These are phyloP conservation scores for Zasmidium cellare DNA, from an alignment of 2,329 filamentous ascomycete species.

Conservation along the genomic window DNA sequence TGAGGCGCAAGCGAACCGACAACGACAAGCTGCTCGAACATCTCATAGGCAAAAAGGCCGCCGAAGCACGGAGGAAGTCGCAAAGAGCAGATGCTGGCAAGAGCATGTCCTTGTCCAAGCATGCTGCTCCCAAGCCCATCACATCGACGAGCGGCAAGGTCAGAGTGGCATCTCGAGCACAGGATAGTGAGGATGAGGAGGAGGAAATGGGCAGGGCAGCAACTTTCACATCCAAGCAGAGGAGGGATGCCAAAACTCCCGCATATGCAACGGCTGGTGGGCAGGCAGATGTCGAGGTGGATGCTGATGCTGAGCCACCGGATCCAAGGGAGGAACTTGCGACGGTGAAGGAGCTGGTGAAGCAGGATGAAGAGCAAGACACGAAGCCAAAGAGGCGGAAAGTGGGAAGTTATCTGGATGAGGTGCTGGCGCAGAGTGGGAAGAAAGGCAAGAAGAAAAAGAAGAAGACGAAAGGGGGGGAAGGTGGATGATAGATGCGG, in stretches of 20 bases:
- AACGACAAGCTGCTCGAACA: slow-evolving; percentile 44
- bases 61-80: slow-evolving; percentile 31
- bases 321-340: slow-evolving; percentile 14
- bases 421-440: slow-evolving; percentile 49
- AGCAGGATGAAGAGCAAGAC: slow-evolving; percentile 10
- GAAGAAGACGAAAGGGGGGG: slow-evolving; percentile 30
- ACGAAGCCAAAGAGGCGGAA: slow-evolving; percentile 19
- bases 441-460: slow-evolving; percentile 54
- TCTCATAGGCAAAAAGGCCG: slow-evolving; percentile 45
- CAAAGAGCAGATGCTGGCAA: slow-evolving; percentile 15
- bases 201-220: slow-evolving; percentile 30
- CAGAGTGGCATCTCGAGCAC: neutral
- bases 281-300: slow-evolving; percentile 5
- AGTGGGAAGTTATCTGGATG: slow-evolving; percentile 51
- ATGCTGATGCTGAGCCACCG: slow-evolving; percentile 14
- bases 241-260: slow-evolving; percentile 10
- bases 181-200: slow-evolving; percentile 37
- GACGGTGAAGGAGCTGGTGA: slow-evolving; percentile 10
- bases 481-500: neutral
- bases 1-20: slow-evolving; percentile 39
- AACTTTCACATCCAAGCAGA: slow-evolving; percentile 23
- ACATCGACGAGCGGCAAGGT: neutral
- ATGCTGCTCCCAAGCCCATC: slow-evolving; percentile 6
- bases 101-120: slow-evolving; percentile 9
- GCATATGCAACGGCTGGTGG: slow-evolving; percentile 11